Base-by-base conservation (phyloP, 306 rosid species). In the Astragalus glycyphyllos region DNA sequence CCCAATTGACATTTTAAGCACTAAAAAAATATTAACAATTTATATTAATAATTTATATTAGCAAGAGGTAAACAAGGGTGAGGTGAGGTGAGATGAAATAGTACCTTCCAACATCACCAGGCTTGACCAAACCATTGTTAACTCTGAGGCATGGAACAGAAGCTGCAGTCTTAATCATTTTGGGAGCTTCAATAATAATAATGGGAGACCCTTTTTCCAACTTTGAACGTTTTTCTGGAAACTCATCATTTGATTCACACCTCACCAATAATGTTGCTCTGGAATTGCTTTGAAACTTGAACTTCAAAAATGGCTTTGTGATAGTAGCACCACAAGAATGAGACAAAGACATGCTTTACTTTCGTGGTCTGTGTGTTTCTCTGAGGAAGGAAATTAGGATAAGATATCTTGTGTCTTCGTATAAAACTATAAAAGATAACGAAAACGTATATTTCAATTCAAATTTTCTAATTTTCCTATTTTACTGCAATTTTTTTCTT, bases 51-150 rank as follows among this genome's bases (percentile, higher is more conserved):
- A 20, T 20, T 20, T 20, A 20, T 20, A 20, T 20, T 20, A 20
- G 23, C 23, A 20, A 20, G 23, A 20, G 23, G 23, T 20, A 20
- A 20, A 20, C 23, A 20, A 20, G 23, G 13, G 15, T 34, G 53
- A 49, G 56, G 0, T 65, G 64, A 55, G n/a, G 5, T 41, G 64
- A 55, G n/a, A 4, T 41, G 17, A 35, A 31, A 35, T 14, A 56
- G 45, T 75, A 88, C 98, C 98, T 87, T 83, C 96, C 92, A 23
- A 93, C 97, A 44, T 88, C 98, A 23, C 98, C 96, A 41, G 97
- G 76, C 16, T 90, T 90, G 53, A 93, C 86, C 58, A 86, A 75
- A 54, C 96, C 90, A 51, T 90, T 71, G 71, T 90, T 92, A 23
- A 82, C 83, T 40, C 85, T 85, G 8, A 92, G 90, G 71, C 93